These are phyloP conservation scores for Entomortierella parvispora DNA, from an alignment of 192 early-diverging fungal species.

Conservation along the genomic window DNA sequence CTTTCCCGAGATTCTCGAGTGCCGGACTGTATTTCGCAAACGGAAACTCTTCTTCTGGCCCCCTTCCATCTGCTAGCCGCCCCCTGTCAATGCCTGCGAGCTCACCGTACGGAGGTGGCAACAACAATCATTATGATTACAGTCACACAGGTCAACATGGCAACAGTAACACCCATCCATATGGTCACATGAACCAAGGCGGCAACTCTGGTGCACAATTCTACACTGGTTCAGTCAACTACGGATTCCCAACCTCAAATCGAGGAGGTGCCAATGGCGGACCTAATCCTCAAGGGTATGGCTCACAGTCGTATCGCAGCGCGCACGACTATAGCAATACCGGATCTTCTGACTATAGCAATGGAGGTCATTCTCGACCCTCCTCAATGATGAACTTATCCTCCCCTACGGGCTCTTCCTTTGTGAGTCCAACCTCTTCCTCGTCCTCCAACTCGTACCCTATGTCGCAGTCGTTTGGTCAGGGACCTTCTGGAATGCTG, in stretches of 20 bases:
- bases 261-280: constrained; percentile 7
- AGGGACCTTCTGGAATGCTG: constrained; percentile 25
- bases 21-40: constrained; percentile 33
- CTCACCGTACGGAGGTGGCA: constrained; percentile 22
- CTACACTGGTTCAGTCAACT: constrained; percentile 20
- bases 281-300: constrained; percentile 8
- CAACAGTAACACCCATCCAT: constrained; percentile 17
- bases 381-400: constrained; percentile 45
- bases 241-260: constrained; percentile 20
- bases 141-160: constrained; percentile 5
- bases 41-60: constrained; percentile 1
- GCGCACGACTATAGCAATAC: constrained; percentile 29
- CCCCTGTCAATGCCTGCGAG: constrained; percentile 30
- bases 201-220: constrained; percentile 30
- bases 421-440: constrained; percentile 24
- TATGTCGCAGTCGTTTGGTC: constrained; percentile 43
- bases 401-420: constrained; percentile 33
- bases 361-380: constrained; percentile 26
- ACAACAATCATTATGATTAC: constrained; percentile 25
- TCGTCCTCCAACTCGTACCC: constrained; percentile 26
- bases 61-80: constrained; percentile 10
- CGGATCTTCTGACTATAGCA: constrained; percentile 32
- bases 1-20: constrained; percentile 41
- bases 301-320: constrained; percentile 27
- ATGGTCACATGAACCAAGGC: constrained; percentile 29